phyloP scores from a whole-genome alignment of 148 eudicot genomes.

The Camellia granthamiana region DNA sequence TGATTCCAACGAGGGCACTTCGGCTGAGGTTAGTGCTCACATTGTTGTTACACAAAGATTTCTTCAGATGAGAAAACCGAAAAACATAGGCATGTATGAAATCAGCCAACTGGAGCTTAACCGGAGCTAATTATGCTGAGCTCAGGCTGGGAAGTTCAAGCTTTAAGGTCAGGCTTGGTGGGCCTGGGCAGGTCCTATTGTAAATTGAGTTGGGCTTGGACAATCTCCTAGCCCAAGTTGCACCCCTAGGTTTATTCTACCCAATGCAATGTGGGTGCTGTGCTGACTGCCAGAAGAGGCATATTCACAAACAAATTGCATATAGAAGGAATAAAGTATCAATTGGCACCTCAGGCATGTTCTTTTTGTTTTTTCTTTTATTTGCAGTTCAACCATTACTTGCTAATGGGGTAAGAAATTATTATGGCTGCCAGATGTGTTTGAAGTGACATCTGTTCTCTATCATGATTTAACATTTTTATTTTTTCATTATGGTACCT shows the following conservation, averaged over 20 bases:
- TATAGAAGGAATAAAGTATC: not conserved
- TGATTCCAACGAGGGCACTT: not conserved
- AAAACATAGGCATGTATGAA: not conserved
- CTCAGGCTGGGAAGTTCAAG: too few relatives aligned
- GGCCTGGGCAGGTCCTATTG: not conserved
- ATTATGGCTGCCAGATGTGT: conserved; percentile 1
- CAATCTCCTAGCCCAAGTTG: not conserved
- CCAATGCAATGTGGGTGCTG: too few relatives aligned
- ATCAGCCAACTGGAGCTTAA: not conserved
- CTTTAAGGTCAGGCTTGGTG: not conserved
- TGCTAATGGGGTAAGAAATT: conserved; percentile 1
- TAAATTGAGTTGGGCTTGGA: not conserved
- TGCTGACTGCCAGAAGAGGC: too few relatives aligned
- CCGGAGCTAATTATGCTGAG: not conserved
- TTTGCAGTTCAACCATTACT: not conserved
- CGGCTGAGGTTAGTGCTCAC: not conserved
- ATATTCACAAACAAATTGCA: too few relatives aligned
- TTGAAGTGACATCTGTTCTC: not conserved
- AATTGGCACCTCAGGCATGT: not conserved
- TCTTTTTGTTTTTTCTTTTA: not conserved
- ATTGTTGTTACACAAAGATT: not conserved
- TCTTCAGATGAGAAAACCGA: not conserved
- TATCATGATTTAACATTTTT: not conserved
- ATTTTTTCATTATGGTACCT: not conserved
- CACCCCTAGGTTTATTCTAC: too few relatives aligned